Conservation (phyloP, 1,284 basidiomycete genomes). For the Boletellus dicymbophilus region DNA sequence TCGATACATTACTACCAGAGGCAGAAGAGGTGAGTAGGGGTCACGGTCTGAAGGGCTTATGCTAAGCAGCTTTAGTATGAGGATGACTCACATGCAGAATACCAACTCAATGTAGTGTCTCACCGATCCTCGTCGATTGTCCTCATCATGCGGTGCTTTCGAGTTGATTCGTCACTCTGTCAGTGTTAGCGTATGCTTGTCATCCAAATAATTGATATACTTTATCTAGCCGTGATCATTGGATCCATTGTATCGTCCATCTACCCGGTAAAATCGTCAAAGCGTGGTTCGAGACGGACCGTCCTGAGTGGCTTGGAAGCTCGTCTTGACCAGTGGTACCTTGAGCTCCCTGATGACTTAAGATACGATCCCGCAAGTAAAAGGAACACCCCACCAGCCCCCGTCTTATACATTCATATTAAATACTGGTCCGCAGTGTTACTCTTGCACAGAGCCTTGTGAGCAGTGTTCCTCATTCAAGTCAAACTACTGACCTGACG, state of each 20-base stretch:
- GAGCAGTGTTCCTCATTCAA: constrained; percentile 35
- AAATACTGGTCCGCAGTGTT: constrained; percentile 80
- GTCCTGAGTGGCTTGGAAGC: constrained; percentile 61
- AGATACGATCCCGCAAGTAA: constrained; percentile 57
- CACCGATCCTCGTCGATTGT: constrained; percentile 42
- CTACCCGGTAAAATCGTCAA: constrained; percentile 67
- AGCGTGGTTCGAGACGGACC: constrained; percentile 46
- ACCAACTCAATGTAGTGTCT: constrained; percentile 3
- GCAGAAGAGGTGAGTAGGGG: constrained; percentile 50
- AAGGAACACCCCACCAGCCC: constrained; percentile 56
- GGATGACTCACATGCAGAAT: constrained; percentile 32
- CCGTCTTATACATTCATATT: constrained; percentile 73
- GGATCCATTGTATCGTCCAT: constrained; percentile 70
- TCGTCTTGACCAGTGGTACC: constrained; percentile 76
- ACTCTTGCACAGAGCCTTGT: constrained; percentile 82
- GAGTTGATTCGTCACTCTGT: constrained; percentile 63
- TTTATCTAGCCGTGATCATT: constrained; percentile 53
- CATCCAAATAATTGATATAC: not conserved
- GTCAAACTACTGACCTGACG: constrained; percentile 4
- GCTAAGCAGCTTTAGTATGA: constrained; percentile 46
- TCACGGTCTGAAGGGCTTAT: not conserved
- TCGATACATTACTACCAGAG: constrained; percentile 68
- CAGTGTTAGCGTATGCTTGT: constrained; percentile 22
- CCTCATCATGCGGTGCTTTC: constrained; percentile 59
- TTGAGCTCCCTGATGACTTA: constrained; percentile 67